Base-by-base conservation (phyloP, 441 rosid genomes). In the Euphorbia schlechtendalii region DNA sequence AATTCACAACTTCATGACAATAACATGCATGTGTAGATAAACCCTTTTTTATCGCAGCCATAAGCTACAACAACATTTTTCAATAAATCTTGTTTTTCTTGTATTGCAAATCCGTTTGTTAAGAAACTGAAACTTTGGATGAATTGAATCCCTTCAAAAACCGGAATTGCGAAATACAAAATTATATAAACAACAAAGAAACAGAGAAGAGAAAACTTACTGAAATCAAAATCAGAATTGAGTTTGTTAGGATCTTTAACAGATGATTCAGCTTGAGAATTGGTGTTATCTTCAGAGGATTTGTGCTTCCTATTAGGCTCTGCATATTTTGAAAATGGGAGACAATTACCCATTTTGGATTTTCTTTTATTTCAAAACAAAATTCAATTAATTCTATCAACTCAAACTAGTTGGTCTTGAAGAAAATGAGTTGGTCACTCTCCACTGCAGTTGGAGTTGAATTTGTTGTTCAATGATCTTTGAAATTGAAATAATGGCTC, bases 401-500 rank as follows among this genome's bases (percentile, higher is more conserved):
- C 4, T 4, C 1, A 4, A 4, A 32, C 6, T 6, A 32, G 6
- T 71, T 45, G 56, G 64, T 84, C 73, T 72, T 71, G 68, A 12
- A 62, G 71, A 53, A 66, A 58, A 59, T 20, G 53, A 69, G 62
- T 63, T 65, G 63, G 73, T 66, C 67, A 67, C 69, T 60, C 66
- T 45, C 64, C 77, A 81, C 79, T 63, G 63, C 64, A 70, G 48
- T 71, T 61, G 15, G 48, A 56, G 66, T 64, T 59, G 34, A 65
- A 51, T 69, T 46, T 46, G 1, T 17, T 46, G 15, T 71, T 71
- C 73, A 80, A 77, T 74, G 78, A 80, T 80, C 76, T 83, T 81
- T 81, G 84, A 85, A 82, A 79, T 85, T 71, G 63, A 82, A 82
- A 82, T 76, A 79, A 79, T 76, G 73, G 75, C 65, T 13, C 67